Percentiles rank a stretch among this genome's conserved stretches.
These are phyloP conservation scores for Colletotrichum tamarilloi DNA, from an alignment of 2,329 filamentous ascomycete species.

Conservation along the genomic window DNA sequence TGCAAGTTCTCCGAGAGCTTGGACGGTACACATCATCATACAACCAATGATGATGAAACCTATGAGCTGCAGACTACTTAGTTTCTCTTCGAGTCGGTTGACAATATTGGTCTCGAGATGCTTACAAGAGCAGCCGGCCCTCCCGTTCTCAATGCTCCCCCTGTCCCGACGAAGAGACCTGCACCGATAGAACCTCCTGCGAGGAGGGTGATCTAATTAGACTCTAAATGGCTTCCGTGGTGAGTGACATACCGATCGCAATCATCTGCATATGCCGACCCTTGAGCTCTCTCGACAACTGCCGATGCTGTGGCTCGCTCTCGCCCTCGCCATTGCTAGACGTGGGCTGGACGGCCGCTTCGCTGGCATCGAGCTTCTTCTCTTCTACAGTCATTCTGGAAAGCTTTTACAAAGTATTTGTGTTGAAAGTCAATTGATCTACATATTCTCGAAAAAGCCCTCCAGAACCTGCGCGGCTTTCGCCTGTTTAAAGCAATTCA, in stretches of 20 bases:
- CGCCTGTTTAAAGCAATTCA: not conserved
- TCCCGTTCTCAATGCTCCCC: slow-evolving; percentile 61
- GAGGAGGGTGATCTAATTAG: slow-evolving; percentile 64
- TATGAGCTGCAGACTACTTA: slow-evolving; percentile 43
- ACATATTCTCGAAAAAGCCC: not conserved
- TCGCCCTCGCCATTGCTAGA: not conserved
- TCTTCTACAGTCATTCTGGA: not conserved
- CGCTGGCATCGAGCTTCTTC: not conserved
- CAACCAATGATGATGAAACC: slow-evolving; percentile 67
- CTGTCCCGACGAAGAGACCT: slow-evolving; percentile 72
- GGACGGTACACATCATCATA: slow-evolving; percentile 71
- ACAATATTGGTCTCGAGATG: not conserved
- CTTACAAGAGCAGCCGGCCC: slow-evolving; percentile 59
- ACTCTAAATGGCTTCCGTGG: slow-evolving; percentile 27
- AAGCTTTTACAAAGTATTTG: not conserved
- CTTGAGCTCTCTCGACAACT: slow-evolving; percentile 50
- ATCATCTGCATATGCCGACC: slow-evolving; percentile 71
- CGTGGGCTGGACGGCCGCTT: not conserved
- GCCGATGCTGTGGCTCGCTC: not conserved
- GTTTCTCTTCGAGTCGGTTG: not conserved
- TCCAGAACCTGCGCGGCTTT: not conserved
- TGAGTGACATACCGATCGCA: slow-evolving; percentile 57
- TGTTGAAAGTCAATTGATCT: not conserved
- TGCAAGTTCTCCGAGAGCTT: slow-evolving; percentile 70
- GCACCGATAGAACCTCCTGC: slow-evolving; percentile 72